Evolutionary conservation across 805 yeast species (phyloP), one percentile per base, ranked within the genome.

Genomic region (Saturnispora diversa): DNA sequence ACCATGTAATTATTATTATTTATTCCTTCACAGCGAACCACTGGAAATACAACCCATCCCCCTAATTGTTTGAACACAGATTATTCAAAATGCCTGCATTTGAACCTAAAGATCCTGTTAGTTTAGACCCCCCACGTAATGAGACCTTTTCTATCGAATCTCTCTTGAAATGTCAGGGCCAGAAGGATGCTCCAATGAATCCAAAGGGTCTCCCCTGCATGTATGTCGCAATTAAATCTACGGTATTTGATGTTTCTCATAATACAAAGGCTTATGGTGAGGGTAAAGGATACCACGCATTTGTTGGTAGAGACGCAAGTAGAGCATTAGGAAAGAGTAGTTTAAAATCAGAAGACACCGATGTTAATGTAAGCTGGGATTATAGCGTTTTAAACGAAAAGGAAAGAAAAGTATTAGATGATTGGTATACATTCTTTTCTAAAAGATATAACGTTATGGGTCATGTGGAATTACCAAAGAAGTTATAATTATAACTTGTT

Each of bases 241-340:
- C 68, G 2, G 75, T 86, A 9, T 86, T 84, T 56, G 95, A 85
- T 52, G 95, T 86, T 8, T 71, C 84, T 0, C 55, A 64, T 34
- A 85, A 84, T 53, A 50, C 57, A 10, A 74, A 70, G 12, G 79
- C 78, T 29, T 85, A 85, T 55, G 95, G 94, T 0, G 80, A 80
- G 3, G 88, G 87, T 0, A 73, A 75, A 44, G 77, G 80, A 17
- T 86, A 85, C 59, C 77, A 76, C 51, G 74, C 68, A 6, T 68
- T 85, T 31, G 84, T 77, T 8, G 95, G 90, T 5, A 75, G 72
- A 47, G 95, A 85, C 50, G 84, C 84, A 17, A 74, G 84, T 25
- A 64, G 92, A 43, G 81, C 90, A 2, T 63, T 85, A 39, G 95
- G 84, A 2, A 73, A 78, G 51, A 77, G 84, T 39, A 71, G 79